Base-by-base conservation (phyloP, 140 eudicot genomes). In the Bidens hawaiensis region DNA sequence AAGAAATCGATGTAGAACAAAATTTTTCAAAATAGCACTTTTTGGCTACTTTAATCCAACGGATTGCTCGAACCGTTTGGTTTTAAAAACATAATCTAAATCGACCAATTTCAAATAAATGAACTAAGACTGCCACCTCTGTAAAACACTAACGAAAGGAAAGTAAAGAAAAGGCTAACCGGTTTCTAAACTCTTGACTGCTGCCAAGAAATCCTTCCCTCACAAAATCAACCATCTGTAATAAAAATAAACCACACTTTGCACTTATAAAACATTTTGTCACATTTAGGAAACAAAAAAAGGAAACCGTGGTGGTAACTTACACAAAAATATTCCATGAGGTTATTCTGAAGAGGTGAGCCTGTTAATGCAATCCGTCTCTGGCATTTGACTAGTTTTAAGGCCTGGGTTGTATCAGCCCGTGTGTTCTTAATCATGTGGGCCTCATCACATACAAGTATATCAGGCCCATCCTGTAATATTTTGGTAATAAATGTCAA, bases 161-260 rank as follows among this genome's bases (percentile, higher is more conserved):
- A n/a, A n/a, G n/a, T n/a, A n/a, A n/a, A n/a, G n/a, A n/a, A 34
- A 72, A 64, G 65, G 12, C 83, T 55, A 74, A 49, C 99, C 99
- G 89, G 75, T 93, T 93, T 75, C 95, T 79, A 50, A 93, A 93
- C 79, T 93, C 99, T 59, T 78, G 93, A 67, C 89, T 85, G 76
- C 94, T 85, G 30, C 99, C 99, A 4, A 88, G 96, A 75, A 93
- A 93, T 71, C 99, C 99, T 77, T 93, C 96, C 72, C 99, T 85
- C 57, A 93, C 99, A 76, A 93, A 93, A 73, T 93, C 96, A 75
- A 93, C 99, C 99, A 93, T 93, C 99, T 93, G 89, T 60, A 10
- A 14, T 17, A 21, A 14, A 77, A 30, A 55, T 54, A 62, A 63
- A 40, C 18, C 50, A 54, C 8, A 2, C 14, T 26, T 27, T 10